Evolutionary conservation across 495 filamentous ascomycete genomes (phyloP), one percentile per base, ranked within the genome.

Genomic region (Cairneyella variabilis): DNA sequence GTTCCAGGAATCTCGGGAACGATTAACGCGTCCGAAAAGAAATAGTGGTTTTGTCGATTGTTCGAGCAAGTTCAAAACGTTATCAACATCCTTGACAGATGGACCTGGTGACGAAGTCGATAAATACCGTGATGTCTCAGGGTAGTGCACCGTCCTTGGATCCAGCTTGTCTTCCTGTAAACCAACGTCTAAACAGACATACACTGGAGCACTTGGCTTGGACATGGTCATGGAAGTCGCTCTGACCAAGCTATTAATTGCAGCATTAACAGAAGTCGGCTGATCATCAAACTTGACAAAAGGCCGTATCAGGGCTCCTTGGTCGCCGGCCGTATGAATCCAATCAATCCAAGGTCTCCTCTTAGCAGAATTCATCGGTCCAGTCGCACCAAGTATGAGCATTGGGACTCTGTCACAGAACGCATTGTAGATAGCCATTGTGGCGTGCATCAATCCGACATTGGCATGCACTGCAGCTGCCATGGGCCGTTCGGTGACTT

Each of bases 221-320:
- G 18, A 22, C 4, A 34, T 17, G 1, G 58, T 43, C 20, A 49
- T 11, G 11, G 38, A 27, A 7, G 40, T 54, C 10, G 55, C 55
- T 21, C 44, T 57, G 30, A 53, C 34, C 2, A 61, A 17, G 41
- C 58, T 58, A 16, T 38, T 52, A 18, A 61, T 53, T 3, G 58
- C 48, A 21, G 58, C 47, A 21, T 61, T 36, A 2, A 57, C 48
- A 5, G 48, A 53, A 12, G 51, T 32, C 23, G 58, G 58, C 18
- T 61, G 55, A 25, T 61, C 58, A 48, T 61, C 58, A 25, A 53
- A 61, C 25, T 61, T 61, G 25, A 58, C 38, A 43, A 41, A 61
- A 1, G n/a, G 38, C 14, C 58, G 38, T 4, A 61, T 41, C 7
- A 61, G 20, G 2, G 58, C 58, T 22, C 38, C 54, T 50, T 58